A percentile compares a stretch with the other conserved stretches of the same genome.
Evolutionary conservation across 2,329 filamentous ascomycete species (phyloP).

Genomic region (Tolypocladium inflatum): DNA sequence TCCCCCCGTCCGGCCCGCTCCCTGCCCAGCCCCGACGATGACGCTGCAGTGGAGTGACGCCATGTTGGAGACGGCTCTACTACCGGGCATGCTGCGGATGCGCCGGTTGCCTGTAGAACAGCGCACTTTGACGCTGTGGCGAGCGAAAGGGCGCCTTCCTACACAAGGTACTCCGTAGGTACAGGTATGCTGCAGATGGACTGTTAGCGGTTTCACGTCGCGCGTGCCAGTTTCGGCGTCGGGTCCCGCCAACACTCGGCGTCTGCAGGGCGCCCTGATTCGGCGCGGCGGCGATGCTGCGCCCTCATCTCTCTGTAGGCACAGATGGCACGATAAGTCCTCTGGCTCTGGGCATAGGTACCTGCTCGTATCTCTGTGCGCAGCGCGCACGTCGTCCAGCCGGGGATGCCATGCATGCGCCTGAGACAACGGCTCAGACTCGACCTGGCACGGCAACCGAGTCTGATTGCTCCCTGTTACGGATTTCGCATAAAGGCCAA

Average conservation of each 20-base stretch:
- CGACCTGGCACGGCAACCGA: not conserved
- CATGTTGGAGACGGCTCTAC: not conserved
- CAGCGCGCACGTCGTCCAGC: no score
- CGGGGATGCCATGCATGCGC: not conserved
- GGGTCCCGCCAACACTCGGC: not conserved
- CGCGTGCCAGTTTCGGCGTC: not conserved
- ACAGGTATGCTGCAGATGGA: no score
- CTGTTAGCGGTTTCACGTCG: not conserved
- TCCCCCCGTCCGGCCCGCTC: not conserved
- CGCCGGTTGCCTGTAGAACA: no score
- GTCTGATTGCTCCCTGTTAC: not conserved
- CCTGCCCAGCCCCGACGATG: not conserved
- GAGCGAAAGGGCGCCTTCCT: no score
- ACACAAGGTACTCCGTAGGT: no score
- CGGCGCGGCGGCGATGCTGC: not conserved
- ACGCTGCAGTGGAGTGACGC: not conserved
- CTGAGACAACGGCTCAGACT: not conserved
- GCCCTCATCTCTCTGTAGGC: no score
- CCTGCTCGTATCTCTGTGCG: no score
- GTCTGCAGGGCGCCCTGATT: not conserved
- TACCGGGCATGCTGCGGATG: no score
- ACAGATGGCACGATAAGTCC: not conserved
- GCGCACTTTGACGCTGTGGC: no score
- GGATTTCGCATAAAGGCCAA: no score
- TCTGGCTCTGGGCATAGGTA: not conserved